Conservation (phyloP, 148 eudicot species). For the Suaeda aralocaspica region DNA sequence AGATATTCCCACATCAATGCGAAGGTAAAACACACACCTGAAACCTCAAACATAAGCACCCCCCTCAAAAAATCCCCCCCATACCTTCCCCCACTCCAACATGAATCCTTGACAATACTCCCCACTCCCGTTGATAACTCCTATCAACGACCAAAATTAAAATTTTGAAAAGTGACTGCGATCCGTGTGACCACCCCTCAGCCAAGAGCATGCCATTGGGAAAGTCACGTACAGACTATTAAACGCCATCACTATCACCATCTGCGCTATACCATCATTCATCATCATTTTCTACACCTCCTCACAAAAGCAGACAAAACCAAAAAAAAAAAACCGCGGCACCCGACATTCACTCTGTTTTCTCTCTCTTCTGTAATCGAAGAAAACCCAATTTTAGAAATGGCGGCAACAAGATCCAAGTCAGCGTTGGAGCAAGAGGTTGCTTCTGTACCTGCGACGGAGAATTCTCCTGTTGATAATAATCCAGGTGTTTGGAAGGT, state of each 20-base stretch:
- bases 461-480: conserved; percentile 22
- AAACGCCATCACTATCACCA: too few species aligned
- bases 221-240: conserved; percentile 38
- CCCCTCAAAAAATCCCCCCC: conserved; percentile 15
- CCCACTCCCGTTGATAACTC: conserved; percentile 36
- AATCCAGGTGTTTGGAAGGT: conserved; percentile 23
- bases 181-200: conserved; percentile 29
- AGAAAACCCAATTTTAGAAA: conserved; percentile 17
- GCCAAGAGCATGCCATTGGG: conserved; percentile 31
- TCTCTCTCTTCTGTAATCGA: not conserved
- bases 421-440: conserved; percentile 24
- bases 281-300: conserved; percentile 18
- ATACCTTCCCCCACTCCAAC: not conserved
- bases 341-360: not conserved
- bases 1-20: conserved; percentile 27
- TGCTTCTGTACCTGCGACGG: conserved; percentile 19
- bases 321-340: not conserved
- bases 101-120: not conserved
- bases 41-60: conserved; percentile 6
- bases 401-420: conserved; percentile 51
- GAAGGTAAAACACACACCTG: conserved; percentile 47
- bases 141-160: conserved; percentile 28
- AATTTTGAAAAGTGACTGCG: conserved; percentile 16
- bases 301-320: not conserved
- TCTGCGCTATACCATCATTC: conserved; percentile 2